Evolutionary conservation across 1,139 yeast species (phyloP), one percentile per base, ranked within the genome.

Genomic region (Torulaspora globosa): DNA sequence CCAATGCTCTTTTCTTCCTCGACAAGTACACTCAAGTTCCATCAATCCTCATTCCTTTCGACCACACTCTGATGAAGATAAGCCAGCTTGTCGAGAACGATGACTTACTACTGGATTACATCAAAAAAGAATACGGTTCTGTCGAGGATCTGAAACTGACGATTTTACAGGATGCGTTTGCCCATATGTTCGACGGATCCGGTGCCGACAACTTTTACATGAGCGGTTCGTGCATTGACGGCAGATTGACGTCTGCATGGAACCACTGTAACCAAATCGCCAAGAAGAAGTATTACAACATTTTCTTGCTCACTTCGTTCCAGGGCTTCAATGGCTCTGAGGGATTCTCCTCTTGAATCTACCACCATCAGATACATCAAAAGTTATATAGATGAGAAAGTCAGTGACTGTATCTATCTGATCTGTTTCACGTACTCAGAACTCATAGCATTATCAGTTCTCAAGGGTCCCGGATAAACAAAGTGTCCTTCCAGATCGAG

Each of bases 171-270:
- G 89, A 83, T 59, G 84, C 84, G 50, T 84, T 80, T 68, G 76
- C 80, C 38, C 87, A 82, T 59, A 88, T 85, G 54, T 84, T 83
- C 63, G 89, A 83, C 60, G 80, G 88, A 1, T 79, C 85, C 6
- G 92, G 92, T 36, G 88, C 88, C 6, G 87, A 82, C 57, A 82
- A 84, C 62, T 82, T 80, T 62, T 83, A 79, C 60, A 83, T 82
- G 71, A 85, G 88, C 21, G 92, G 92, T 1, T 78, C 85, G 2
- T 83, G 92, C 65, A 83, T 83, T 47, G 92, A 83, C 61, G 92
- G 90, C 18, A 73, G 90, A 43, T 68, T 84, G 43, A 83, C 92
- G 0, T 77, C 84, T 44, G 86, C 89, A 1, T 84, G 90, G 86
- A 84, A 83, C 57, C 84, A 86, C 74, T 82, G 88, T 43, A 83